Evolutionary conservation across 2,329 filamentous ascomycete genomes (phyloP).

Genomic region (Fusarium concolor): DNA sequence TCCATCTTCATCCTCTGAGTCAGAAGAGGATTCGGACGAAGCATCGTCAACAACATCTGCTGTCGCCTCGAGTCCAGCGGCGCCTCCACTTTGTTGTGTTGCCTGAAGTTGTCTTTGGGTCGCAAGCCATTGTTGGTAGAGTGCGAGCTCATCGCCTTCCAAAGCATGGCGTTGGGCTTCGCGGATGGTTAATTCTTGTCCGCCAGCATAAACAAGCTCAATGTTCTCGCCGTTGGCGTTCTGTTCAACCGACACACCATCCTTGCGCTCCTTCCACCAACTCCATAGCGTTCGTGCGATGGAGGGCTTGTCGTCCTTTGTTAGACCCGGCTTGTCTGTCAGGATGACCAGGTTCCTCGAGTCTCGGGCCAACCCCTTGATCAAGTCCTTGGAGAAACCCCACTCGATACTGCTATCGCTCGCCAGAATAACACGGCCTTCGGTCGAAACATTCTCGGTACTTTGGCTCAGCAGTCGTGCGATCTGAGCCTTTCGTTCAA

Average conservation of each 20-base stretch:
- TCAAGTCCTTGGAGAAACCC: constrained; percentile 89
- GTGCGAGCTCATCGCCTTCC: constrained; percentile 77
- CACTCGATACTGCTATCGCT: constrained; percentile 92
- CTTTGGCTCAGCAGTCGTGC: constrained; percentile 71
- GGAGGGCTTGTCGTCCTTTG: constrained; percentile 59
- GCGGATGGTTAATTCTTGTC: constrained; percentile 69
- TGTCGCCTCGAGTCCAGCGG: constrained; percentile 74
- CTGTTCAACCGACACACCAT: constrained; percentile 71
- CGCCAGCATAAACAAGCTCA: constrained; percentile 74
- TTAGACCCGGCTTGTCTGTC: constrained; percentile 75
- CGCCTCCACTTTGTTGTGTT: constrained; percentile 77
- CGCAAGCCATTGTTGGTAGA: constrained; percentile 93
- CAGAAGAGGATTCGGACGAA: constrained; percentile 85
- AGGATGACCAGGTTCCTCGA: constrained; percentile 86
- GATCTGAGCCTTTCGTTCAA: constrained; percentile 86
- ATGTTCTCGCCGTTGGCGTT: constrained; percentile 66
- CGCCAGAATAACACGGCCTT: constrained; percentile 83
- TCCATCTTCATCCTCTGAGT: constrained; percentile 88
- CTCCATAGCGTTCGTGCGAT: constrained; percentile 83
- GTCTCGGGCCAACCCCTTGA: constrained; percentile 80
- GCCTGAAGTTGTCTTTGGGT: constrained; percentile 89
- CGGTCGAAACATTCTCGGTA: constrained; percentile 55
- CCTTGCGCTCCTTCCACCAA: constrained; percentile 77
- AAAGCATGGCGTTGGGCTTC: constrained; percentile 74
- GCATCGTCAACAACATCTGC: constrained; percentile 84